Base-by-base conservation (phyloP, 495 filamentous ascomycete species). In the Penicillium verhagenii region DNA sequence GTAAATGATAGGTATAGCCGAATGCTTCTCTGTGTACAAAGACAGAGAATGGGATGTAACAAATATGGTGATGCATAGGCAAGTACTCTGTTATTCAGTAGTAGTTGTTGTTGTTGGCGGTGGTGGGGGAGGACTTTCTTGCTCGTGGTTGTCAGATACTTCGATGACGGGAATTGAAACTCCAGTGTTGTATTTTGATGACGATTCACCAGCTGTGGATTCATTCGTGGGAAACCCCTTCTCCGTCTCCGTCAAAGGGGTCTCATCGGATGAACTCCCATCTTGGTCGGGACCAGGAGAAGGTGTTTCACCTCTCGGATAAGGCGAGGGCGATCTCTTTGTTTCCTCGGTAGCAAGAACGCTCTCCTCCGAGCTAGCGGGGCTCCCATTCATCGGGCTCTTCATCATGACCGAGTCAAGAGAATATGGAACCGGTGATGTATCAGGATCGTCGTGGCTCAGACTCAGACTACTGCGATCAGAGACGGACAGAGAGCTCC, bases 401-500 rank as follows among this genome's bases (percentile, higher is more conserved):
- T 50, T 72, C 54, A 58, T 74, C 35, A 66, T 43, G 1, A 68
- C 63, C 0, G 67, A 57, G 31, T 71, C 70, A 4, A 68, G 61
- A 0, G 69, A 66, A 26, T 69, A 57, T 13, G 52, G 65, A 23
- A 59, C 61, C 1, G 66, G 29, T 2, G 69, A 61, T 33, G 67
- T 9, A 2, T 52, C 68, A 4, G 59, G 54, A 2, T 72, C 69
- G 25, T 72, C 69, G 16, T 71, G 59, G 44, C 66, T 73, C 16
- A 69, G 31, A 42, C 66, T 73, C 16, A 69, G 31, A 42, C 72
- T 77, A 50, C 70, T 76, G 8, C 63, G 67, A 42, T 71, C 77
- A 43, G 68, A 82, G 58, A 55, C 79, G 70, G 51, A 84, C 66
- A 69, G 81, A 68, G 69, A 88, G 42, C 63, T 75, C 8, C 73